Percentiles rank a stretch among this genome's conserved stretches.
Evolutionary conservation across 1,139 yeast genomes (phyloP).

Genomic region (Entelexis sorbosivorans): DNA sequence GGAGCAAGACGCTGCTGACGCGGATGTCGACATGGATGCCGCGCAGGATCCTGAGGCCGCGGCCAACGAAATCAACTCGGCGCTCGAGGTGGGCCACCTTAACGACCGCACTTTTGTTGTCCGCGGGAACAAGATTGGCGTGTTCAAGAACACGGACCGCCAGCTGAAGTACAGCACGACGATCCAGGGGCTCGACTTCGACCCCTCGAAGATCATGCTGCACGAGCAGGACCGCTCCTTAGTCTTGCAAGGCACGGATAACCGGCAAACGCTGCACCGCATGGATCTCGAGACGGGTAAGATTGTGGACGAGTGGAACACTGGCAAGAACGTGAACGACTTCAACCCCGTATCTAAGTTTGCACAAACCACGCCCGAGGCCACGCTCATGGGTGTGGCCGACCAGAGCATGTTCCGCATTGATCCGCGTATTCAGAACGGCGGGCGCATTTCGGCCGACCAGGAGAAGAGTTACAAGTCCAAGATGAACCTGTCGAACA

Average conservation of each 20-base stretch:
- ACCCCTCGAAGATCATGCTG: slow-evolving; percentile 59
- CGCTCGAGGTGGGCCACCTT: slow-evolving; percentile 57
- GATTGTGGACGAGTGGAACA: slow-evolving; percentile 73
- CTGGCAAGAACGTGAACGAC: slow-evolving; percentile 37
- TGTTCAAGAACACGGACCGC: slow-evolving; percentile 48
- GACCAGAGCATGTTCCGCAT: slow-evolving; percentile 54
- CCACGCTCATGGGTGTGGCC: slow-evolving; percentile 61
- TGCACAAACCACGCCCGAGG: slow-evolving; percentile 61
- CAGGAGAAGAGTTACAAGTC: slow-evolving; percentile 45
- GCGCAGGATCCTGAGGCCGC: neutral
- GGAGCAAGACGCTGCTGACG: slow-evolving; percentile 15
- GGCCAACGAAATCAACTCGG: slow-evolving; percentile 39
- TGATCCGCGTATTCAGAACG: slow-evolving; percentile 61
- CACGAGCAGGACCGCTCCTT: slow-evolving; percentile 62
- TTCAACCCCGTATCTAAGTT: slow-evolving; percentile 64
- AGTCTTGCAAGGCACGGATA: slow-evolving; percentile 47
- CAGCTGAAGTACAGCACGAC: slow-evolving; percentile 55
- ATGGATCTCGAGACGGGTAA: slow-evolving; percentile 74
- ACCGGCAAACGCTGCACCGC: slow-evolving; percentile 43
- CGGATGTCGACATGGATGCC: slow-evolving; percentile 25
- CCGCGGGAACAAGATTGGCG: slow-evolving; percentile 70
- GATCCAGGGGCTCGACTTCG: slow-evolving; percentile 47
- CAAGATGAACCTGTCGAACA: slow-evolving; percentile 43
- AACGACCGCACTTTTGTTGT: slow-evolving; percentile 68
- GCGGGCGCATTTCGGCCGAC: slow-evolving; percentile 37